Base-by-base conservation (phyloP, 2,329 filamentous ascomycete species). In the Rhynchosporium agropyri region DNA sequence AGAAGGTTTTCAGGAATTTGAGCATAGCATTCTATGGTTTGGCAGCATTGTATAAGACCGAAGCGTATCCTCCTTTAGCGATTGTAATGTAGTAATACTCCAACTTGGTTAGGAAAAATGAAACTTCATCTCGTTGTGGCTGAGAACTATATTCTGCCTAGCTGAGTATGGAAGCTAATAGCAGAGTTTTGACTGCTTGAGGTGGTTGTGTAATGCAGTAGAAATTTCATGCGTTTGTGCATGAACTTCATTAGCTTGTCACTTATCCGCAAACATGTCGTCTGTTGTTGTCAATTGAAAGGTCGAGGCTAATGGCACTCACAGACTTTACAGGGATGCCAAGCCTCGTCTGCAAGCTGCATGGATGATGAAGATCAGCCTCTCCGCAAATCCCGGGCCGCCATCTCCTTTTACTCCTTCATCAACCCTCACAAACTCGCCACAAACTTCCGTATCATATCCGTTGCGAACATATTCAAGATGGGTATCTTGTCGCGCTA, bases 1-100 rank as follows among this genome's bases (percentile, higher is more conserved):
- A 63, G 63, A 65, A 67, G 67, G 62, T 40, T 61, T 70, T 73
- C 60, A 68, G 61, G 68, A 67, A 69, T 70, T 68, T 66, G 68
- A 68, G 71, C 73, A 75, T 74, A 74, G 73, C 71, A 67, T 70
- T 69, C 61, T 65, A 61, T 63, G 68, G 60, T 62, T 69, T 69
- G 63, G 67, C 60, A 65, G 68, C 66, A 69, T 70, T 74, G 73
- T 74, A 74, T 73, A 68, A 72, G 74, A 73, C 62, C 62, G 66
- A 65, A 62, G 61, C 61, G 64, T 58, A 62, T 60, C 60, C 36
- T 8, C 31, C 43, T 13, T 57, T 53, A 43, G 57, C 49, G 54
- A 50, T 55, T 66, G 50, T 66, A 64, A 64, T 63, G 59, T 66
- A 65, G 60, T 56, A 60, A 59, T 65, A 65, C 26, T 26, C 20